Evolutionary conservation across 2,329 filamentous ascomycete genomes (phyloP).

Genomic region (Colletotrichum sp.): DNA sequence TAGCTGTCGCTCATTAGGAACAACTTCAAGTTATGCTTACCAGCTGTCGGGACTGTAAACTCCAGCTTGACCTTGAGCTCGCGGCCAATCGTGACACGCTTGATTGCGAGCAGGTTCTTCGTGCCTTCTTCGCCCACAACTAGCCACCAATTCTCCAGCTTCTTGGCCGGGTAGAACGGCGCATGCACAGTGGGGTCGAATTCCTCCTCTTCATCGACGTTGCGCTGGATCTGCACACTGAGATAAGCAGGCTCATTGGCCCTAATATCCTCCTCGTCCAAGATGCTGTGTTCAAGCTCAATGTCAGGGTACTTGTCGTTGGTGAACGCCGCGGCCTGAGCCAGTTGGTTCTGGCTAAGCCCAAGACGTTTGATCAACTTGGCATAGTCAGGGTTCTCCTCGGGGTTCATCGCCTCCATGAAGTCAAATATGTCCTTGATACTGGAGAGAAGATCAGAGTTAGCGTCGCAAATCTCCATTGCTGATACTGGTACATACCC

Average conservation of each 20-base stretch:
- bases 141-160: conserved; percentile 99
- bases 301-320: conserved; percentile 97
- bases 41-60: conserved; percentile 84
- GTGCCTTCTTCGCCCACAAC: conserved; percentile 93
- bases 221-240: conserved; percentile 83
- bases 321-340: conserved; percentile 90
- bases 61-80: conserved; percentile 82
- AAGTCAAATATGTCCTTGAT: conserved; percentile 97
- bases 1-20: conserved; percentile 98
- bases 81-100: conserved; percentile 85
- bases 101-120: conserved; percentile 89
- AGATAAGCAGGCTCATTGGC: conserved; percentile 84
- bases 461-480: conserved; percentile 29
- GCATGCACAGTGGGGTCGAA: conserved; percentile 88
- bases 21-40: conserved; percentile 86
- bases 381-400: conserved; percentile 84
- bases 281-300: conserved; percentile 85
- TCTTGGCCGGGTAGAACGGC: conserved; percentile 89
- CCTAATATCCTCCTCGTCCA: conserved; percentile 80
- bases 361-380: conserved; percentile 79
- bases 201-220: conserved; percentile 71
- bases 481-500: conserved; percentile 58
- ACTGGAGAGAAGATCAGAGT: conserved; percentile 43
- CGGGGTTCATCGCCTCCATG: conserved; percentile 98
- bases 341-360: conserved; percentile 81